Percentiles rank a stretch among this genome's conserved stretches.
Conservation (phyloP, 805 yeast species). For the Ogataea siamensis region DNA sequence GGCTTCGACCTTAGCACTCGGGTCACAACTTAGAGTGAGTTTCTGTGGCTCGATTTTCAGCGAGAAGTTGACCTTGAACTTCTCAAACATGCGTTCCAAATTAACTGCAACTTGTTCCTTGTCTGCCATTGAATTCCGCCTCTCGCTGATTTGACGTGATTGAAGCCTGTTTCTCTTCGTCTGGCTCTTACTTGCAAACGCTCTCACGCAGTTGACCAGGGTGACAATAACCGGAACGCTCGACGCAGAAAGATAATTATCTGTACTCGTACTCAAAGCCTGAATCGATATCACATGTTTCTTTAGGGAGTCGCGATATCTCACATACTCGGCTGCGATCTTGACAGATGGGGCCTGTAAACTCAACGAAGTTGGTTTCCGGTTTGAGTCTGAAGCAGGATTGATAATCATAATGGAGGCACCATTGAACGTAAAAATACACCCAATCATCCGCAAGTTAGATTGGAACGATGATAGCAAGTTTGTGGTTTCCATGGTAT, state of each 20-base stretch:
- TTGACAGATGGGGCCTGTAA: conserved; percentile 75
- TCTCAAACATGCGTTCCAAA: conserved; percentile 46
- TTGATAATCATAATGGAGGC: conserved; percentile 55
- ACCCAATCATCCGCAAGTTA: conserved; percentile 40
- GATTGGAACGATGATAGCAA: conserved; percentile 8
- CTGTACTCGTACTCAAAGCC: conserved; percentile 63
- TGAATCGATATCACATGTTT: conserved; percentile 51
- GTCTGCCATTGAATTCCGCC: not conserved
- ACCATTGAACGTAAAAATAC: conserved; percentile 63
- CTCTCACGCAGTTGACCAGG: conserved; percentile 48
- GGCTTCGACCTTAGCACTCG: conserved; percentile 90
- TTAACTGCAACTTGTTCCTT: conserved; percentile 27
- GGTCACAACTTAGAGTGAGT: conserved; percentile 83
- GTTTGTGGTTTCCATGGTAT: conserved; percentile 7
- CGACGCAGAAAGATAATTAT: conserved; percentile 64
- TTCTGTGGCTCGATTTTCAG: conserved; percentile 70
- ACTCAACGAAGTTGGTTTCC: conserved; percentile 49
- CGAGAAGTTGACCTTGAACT: conserved; percentile 60
- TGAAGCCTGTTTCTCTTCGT: conserved; percentile 9
- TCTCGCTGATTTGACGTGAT: not conserved
- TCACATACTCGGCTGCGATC: conserved; percentile 53
- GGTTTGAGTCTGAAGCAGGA: conserved; percentile 41
- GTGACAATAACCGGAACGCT: conserved; percentile 79
- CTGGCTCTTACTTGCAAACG: conserved; percentile 39
- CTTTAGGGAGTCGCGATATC: conserved; percentile 33